phyloP scores from a whole-genome alignment of 1,139 yeast species.

The Pichia terricola region DNA sequence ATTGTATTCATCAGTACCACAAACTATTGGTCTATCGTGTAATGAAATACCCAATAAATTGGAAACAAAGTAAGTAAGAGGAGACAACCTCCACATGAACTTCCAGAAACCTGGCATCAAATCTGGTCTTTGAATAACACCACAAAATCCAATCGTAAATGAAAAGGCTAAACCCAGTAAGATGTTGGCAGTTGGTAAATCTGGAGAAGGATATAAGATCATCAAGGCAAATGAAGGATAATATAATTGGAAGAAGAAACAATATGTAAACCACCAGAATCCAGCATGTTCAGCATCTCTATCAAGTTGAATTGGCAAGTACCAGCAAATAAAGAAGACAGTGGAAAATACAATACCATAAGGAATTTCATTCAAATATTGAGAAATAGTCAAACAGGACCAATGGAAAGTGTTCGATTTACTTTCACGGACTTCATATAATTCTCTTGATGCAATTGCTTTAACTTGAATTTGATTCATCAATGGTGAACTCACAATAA shows the following conservation, averaged over 20 bases:
- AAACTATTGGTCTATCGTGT: slow-evolving; percentile 44
- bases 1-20: slow-evolving; percentile 41
- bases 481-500: slow-evolving; percentile 41
- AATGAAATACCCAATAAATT: slow-evolving; percentile 42
- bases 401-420: slow-evolving; percentile 59
- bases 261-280: slow-evolving; percentile 40
- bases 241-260: slow-evolving; percentile 45
- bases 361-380: slow-evolving; percentile 45
- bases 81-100: slow-evolving; percentile 63
- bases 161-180: slow-evolving; percentile 43
- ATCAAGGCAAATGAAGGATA: slow-evolving; percentile 43
- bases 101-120: slow-evolving; percentile 59
- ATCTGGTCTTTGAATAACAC: slow-evolving; percentile 47
- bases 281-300: slow-evolving; percentile 39
- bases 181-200: slow-evolving; percentile 50
- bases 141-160: slow-evolving; percentile 48
- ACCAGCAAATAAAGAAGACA: slow-evolving; percentile 41
- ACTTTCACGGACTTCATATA: slow-evolving; percentile 54
- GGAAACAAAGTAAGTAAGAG: slow-evolving; percentile 56
- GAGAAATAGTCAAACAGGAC: slow-evolving; percentile 46
- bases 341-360: slow-evolving; percentile 44
- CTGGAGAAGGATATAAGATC: slow-evolving; percentile 47
- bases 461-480: slow-evolving; percentile 49
- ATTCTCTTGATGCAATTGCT: slow-evolving; percentile 44
- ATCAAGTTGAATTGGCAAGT: slow-evolving; percentile 47